Evolutionary conservation across 2,329 filamentous ascomycete species (phyloP).

Genomic region (Scytalidium lignicola): DNA sequence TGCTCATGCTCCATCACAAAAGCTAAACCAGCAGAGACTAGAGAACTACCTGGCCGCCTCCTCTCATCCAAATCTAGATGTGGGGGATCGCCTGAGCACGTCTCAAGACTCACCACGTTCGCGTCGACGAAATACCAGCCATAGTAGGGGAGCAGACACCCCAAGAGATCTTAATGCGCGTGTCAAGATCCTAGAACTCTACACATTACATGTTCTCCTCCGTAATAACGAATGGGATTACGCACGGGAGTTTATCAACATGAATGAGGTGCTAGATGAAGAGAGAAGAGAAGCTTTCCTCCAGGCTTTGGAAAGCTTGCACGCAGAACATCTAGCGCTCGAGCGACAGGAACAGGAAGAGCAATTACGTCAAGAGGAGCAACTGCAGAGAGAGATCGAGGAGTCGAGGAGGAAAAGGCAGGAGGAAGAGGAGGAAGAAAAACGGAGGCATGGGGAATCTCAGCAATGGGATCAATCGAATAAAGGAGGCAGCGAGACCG

Average conservation of each 20-base stretch:
- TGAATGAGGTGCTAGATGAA: constrained; percentile 84
- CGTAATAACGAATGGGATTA: constrained; percentile 96
- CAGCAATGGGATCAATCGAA: constrained; percentile 47
- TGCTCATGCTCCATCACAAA: constrained; percentile 81
- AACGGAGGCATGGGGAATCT: constrained; percentile 29
- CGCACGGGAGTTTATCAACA: constrained; percentile 81
- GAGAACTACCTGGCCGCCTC: constrained; percentile 84
- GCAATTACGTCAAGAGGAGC: constrained; percentile 49
- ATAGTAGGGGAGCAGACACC: constrained; percentile 64
- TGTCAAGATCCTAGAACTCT: constrained; percentile 90
- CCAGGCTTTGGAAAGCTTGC: constrained; percentile 75
- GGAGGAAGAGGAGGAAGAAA: constrained; percentile 51
- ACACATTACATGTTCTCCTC: constrained; percentile 90
- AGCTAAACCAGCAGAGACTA: constrained; percentile 77
- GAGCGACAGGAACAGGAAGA: constrained; percentile 57
- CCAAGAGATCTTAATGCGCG: constrained; percentile 78
- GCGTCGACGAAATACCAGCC: constrained; percentile 63
- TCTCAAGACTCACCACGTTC: constrained; percentile 35
- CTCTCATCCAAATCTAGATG: constrained; percentile 66
- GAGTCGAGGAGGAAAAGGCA: constrained; percentile 49
- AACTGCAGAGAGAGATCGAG: constrained; percentile 50
- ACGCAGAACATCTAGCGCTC: constrained; percentile 76
- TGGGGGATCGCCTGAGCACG: constrained; percentile 53
- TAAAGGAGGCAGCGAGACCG: constrained; percentile 53
- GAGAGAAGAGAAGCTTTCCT: constrained; percentile 86